A percentile compares a stretch with the other conserved stretches of the same genome.
Evolutionary conservation across 1,284 basidiomycete species (phyloP).

Genomic region (Sanghuangporus sanghuang): DNA sequence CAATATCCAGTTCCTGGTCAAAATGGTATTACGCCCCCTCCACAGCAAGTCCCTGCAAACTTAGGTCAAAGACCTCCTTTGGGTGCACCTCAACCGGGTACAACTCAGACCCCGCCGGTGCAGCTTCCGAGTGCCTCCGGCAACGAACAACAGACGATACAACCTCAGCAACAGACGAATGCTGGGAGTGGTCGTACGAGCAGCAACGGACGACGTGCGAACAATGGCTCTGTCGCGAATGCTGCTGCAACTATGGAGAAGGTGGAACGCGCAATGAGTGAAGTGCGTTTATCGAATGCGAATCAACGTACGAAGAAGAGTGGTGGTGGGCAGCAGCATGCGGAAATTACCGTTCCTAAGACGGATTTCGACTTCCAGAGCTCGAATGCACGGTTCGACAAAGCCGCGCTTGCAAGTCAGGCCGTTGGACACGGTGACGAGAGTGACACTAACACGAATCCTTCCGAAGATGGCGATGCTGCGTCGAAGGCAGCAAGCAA

Average conservation of each 20-base stretch:
- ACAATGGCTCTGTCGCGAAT: conserved; percentile 50
- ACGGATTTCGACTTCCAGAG: conserved; percentile 75
- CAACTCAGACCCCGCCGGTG: conserved; percentile 22
- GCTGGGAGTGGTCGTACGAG: conserved; percentile 12
- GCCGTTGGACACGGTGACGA: conserved; percentile 21
- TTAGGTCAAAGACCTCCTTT: conserved; percentile 20
- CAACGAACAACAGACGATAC: conserved; percentile 20
- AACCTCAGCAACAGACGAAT: conserved; percentile 17
- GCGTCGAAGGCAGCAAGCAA: conserved; percentile 25
- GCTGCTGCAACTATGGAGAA: conserved; percentile 72
- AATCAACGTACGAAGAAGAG: conserved; percentile 30
- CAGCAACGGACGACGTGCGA: conserved; percentile 10
- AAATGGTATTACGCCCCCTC: conserved; percentile 8
- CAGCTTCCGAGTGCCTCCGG: conserved; percentile 19
- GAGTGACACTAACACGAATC: conserved; percentile 19
- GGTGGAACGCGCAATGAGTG: conserved; percentile 74
- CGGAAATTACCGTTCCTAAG: conserved; percentile 41
- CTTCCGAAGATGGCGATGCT: conserved; percentile 18
- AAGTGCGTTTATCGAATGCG: conserved; percentile 51
- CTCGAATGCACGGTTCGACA: conserved; percentile 74
- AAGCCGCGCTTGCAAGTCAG: conserved; percentile 43
- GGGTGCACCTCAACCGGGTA: conserved; percentile 20
- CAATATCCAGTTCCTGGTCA: conserved; percentile 8
- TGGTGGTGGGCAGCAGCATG: conserved; percentile 31
- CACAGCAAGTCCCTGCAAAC: conserved; percentile 22